Evolutionary conservation across 1,284 basidiomycete genomes (phyloP).

Genomic region (Cutaneotrichosporon curvatum): DNA sequence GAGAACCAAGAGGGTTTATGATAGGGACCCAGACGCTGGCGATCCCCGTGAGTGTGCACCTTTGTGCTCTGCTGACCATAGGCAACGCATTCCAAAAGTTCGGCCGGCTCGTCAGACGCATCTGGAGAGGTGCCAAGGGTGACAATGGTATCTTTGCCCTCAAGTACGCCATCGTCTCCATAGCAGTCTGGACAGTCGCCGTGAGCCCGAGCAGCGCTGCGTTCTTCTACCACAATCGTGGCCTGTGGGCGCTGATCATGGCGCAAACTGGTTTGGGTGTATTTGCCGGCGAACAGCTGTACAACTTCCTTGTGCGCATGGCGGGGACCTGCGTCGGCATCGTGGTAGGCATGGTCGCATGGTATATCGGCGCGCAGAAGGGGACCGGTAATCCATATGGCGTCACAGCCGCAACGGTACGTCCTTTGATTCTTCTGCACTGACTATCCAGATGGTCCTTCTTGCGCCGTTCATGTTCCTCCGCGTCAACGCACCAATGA

Average conservation of each 20-base stretch:
- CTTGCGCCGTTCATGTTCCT: constrained; percentile 54
- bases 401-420: constrained; percentile 50
- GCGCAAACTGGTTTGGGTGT: constrained; percentile 58
- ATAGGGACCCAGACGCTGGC: constrained; percentile 37
- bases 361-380: constrained; percentile 51
- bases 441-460: constrained; percentile 50
- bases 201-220: constrained; percentile 46
- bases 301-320: constrained; percentile 51
- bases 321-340: constrained; percentile 50
- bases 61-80: too few species aligned
- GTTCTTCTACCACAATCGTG: constrained; percentile 46
- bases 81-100: constrained; percentile 32
- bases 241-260: constrained; percentile 61
- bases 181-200: constrained; percentile 56
- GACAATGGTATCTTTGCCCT: constrained; percentile 50
- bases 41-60: constrained; percentile 19
- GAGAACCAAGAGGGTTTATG: neutral
- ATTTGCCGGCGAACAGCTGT: constrained; percentile 58
- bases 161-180: constrained; percentile 54
- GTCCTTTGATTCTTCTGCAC: neutral
- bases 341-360: constrained; percentile 53
- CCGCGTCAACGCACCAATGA: constrained; percentile 51
- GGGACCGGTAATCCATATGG: constrained; percentile 57
- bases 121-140: constrained; percentile 18
- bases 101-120: constrained; percentile 17